phyloP scores from a whole-genome alignment of 306 rosid species.

The Carpinus fangiana region DNA sequence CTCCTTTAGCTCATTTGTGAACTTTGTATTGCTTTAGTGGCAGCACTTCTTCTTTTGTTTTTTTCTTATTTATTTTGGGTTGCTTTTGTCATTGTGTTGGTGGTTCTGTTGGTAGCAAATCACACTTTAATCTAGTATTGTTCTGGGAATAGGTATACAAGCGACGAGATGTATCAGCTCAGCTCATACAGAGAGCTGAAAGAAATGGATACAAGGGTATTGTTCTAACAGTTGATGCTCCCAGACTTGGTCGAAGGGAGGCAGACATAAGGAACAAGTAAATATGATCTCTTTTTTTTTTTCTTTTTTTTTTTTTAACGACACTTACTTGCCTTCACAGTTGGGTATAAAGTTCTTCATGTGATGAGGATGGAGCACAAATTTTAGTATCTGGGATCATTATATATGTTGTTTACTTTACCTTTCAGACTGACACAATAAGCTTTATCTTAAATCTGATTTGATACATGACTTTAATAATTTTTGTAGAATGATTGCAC shows the following conservation, averaged over 20 bases:
- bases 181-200: slow-evolving; percentile 57
- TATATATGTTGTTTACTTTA: no score
- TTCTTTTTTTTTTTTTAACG: neutral
- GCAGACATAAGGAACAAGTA: slow-evolving; percentile 69
- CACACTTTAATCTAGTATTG: neutral
- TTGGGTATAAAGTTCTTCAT: neutral
- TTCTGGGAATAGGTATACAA: slow-evolving; percentile 45
- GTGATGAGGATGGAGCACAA: no score
- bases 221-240: slow-evolving; percentile 63
- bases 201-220: slow-evolving; percentile 58
- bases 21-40: neutral
- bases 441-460: neutral
- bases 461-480: neutral
- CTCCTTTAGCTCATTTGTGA: neutral
- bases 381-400: no score
- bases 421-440: no score
- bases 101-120: no score
- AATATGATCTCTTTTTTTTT: neutral
- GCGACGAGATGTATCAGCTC: slow-evolving; percentile 51
- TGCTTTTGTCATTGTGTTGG: no score
- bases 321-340: neutral
- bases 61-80: no score
- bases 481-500: slow-evolving; percentile 51
- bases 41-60: no score
- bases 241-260: slow-evolving; percentile 66